Evolutionary conservation across 352 stramenopile species (phyloP), one percentile per base, ranked within the genome.

Genomic region (Blastocystis sp.): DNA sequence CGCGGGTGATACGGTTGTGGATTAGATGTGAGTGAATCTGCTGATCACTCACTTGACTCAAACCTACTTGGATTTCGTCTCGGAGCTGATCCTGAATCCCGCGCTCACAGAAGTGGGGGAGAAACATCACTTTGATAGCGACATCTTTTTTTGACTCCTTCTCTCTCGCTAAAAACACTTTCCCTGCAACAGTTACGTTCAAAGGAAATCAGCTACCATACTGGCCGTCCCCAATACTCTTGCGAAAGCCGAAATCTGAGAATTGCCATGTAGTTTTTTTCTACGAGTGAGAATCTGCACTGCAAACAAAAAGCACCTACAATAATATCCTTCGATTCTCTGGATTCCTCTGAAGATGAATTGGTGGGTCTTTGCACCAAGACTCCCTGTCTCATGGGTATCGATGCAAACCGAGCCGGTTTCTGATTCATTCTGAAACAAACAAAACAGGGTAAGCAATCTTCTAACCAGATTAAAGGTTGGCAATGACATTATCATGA

Each of bases 401-500:
- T 26, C 9, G 56, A 15, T 13, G 15, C 15, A 26, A 37, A 66
- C 9, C 56, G 56, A 26, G 37, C 50, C 50, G 50, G 20, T 59
- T n/a, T 59, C 50, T 59, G 50, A n/a, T 59, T 59, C 50, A 59
- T 59, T 59, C 50, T 59, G 50, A 13, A 59, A 59, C 50, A 59
- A 59, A 59, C 50, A 59, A 59, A n/a, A n/a, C 11, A 59, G 20
- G 50, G 39, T 20, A 23, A 76, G n/a, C 62, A 79, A 18, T 62
- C 34, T 18, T 26, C 23, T n/a, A 62, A 79, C 68, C 68, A 56
- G 68, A 79, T 79, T 79, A 79, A 62, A 79, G 68, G 39, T 87
- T 87, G 0, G 76, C 76, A 87, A 87, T 79, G 23, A 75, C 39
- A 34, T 50, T 55, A 43, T 87, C 76, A 34, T 87, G 76, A 26